A percentile compares a stretch with the other conserved stretches of the same genome.
These are phyloP conservation scores for Mycena galopus DNA, from an alignment of 768 basidiomycete genomes.

Conservation along the genomic window DNA sequence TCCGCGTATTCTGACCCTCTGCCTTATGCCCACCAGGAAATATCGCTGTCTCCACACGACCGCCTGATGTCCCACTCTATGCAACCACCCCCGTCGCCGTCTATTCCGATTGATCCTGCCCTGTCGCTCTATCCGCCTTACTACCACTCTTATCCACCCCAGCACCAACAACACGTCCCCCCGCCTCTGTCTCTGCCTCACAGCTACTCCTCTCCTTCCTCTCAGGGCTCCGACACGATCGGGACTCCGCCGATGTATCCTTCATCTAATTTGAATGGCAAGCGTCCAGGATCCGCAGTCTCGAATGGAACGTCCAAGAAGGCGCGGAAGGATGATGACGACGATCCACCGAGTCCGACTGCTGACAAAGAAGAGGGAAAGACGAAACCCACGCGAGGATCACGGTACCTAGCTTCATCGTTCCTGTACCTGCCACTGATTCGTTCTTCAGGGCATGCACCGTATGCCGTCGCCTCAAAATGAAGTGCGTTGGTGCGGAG, in stretches of 20 bases:
- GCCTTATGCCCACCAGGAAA: slow-evolving; percentile 53
- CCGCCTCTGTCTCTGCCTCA: slow-evolving; percentile 69
- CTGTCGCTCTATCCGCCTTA: slow-evolving; percentile 77
- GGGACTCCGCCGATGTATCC: slow-evolving; percentile 80
- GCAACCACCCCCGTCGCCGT: slow-evolving; percentile 70
- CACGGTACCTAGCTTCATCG: slow-evolving; percentile 64
- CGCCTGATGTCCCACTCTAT: slow-evolving; percentile 58
- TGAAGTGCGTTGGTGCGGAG: slow-evolving; percentile 94
- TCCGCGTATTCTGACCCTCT: slow-evolving; percentile 31
- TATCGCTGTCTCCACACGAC: slow-evolving; percentile 57
- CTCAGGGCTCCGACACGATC: slow-evolving; percentile 82
- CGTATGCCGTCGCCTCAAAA: slow-evolving; percentile 91
- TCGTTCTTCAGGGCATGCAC: slow-evolving; percentile 79
- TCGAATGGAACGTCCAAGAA: slow-evolving; percentile 64
- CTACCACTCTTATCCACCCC: slow-evolving; percentile 66
- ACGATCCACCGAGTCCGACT: slow-evolving; percentile 60
- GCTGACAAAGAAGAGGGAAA: slow-evolving; percentile 77
- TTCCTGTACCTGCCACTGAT: slow-evolving; percentile 30
- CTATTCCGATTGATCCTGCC: slow-evolving; percentile 78
- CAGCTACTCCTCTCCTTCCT: slow-evolving; percentile 83
- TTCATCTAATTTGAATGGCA: slow-evolving; percentile 69
- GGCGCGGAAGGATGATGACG: slow-evolving; percentile 73
- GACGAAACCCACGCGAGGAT: slow-evolving; percentile 89
- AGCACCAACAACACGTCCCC: slow-evolving; percentile 58
- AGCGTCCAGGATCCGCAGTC: slow-evolving; percentile 71